phyloP scores from a whole-genome alignment of 179 eudicot genomes.

The Corrigiola litoralis region DNA sequence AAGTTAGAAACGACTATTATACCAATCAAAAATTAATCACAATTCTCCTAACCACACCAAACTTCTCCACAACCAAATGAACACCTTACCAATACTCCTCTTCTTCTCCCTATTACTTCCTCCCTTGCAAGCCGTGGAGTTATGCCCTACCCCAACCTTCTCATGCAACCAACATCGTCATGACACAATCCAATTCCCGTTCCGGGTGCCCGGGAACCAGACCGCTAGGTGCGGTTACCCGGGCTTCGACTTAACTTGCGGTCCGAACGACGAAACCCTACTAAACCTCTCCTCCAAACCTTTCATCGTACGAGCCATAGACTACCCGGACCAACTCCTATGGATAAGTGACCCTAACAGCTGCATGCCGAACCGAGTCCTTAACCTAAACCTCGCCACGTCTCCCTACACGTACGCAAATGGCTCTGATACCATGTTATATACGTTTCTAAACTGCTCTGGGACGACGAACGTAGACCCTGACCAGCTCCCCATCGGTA shows the following conservation, averaged over 20 bases:
- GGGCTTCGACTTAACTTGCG: slow-evolving; percentile 49
- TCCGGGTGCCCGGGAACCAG: slow-evolving; percentile 30
- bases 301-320: slow-evolving; percentile 25
- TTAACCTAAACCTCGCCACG: neutral
- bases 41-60: too few species aligned
- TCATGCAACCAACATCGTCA: slow-evolving; percentile 20
- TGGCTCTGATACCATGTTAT: neutral
- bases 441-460: slow-evolving; percentile 39
- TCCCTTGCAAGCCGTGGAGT: neutral
- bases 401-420: slow-evolving; percentile 32
- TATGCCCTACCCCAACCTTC: slow-evolving; percentile 21
- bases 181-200: slow-evolving; percentile 43
- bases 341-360: slow-evolving; percentile 36
- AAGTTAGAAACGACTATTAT: too few species aligned
- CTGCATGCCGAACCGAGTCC: slow-evolving; percentile 35
- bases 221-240: slow-evolving; percentile 43
- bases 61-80: neutral
- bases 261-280: slow-evolving; percentile 18
- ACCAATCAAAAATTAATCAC: too few species aligned
- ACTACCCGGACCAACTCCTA: slow-evolving; percentile 31
- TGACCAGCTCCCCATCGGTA: neutral
- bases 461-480: neutral
- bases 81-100: neutral
- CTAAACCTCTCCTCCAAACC: slow-evolving; percentile 27
- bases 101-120: neutral